Base-by-base conservation (phyloP, 2,329 filamentous ascomycete species). In the Xenosphaeropsis pyriputrescens region DNA sequence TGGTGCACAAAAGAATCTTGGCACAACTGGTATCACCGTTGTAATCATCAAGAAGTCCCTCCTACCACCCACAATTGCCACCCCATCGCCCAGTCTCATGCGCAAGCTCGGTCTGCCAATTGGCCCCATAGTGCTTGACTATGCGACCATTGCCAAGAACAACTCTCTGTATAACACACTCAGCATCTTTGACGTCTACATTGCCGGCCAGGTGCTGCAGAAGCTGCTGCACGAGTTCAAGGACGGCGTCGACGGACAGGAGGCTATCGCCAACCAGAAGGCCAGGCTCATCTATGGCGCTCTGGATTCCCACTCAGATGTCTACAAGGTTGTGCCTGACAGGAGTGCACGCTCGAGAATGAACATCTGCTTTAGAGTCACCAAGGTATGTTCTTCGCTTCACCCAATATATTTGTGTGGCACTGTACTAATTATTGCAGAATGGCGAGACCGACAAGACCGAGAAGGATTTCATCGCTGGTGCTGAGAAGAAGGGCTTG, bases 91-190 rank as follows among this genome's bases (percentile, higher is more conserved):
- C 2, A 63, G 70, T 5, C 64, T 93, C 35, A 63, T 95, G 52
- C 72, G 86, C 41, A 67, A 77, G 42, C 71, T 95, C 8, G 75
- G 73, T 15, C 64, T 93, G n/a, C 75, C 83, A 1, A 72, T 91
- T 31, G 76, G 79, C 0, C 86, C 89, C 2, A 72, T 84, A 14
- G 72, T 95, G 32, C 64, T 96, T 35, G 74, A 84, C 45, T 96
- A 89, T 54, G 79, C 85, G 44, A 85, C 74, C 0, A 80, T 91
- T 47, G 79, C 83, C 31, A 93, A 93, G 67, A 93, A 93, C 63
- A 91, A 93, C 64, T 91, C 82, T 49, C 69, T 96, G 18, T 96
- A 96, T 65, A 96, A 96, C 61, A 96, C 89, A 0, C 65, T 96
- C 9, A 88, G 85, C 51, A 93, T 96, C 52, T 94, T 96, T 38